Conservation (phyloP, 306 rosid genomes). For the Rosa lucieae region DNA sequence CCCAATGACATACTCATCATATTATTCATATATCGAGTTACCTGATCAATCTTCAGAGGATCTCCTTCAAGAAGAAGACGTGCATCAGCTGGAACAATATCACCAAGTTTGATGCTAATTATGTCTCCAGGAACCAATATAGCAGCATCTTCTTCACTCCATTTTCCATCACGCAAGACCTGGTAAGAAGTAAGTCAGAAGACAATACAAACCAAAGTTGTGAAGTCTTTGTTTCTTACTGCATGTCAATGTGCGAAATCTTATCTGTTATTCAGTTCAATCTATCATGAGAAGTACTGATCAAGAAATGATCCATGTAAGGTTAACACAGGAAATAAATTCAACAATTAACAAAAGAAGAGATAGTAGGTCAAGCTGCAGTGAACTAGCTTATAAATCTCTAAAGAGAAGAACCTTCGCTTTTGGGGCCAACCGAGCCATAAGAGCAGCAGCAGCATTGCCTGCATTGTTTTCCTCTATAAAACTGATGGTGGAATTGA, state of each 20-base stretch:
- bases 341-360: neutral
- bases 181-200: slow-evolving; percentile 8
- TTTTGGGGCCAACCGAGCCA: slow-evolving; percentile 65
- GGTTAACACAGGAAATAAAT: too few relatives aligned
- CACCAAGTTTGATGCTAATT: slow-evolving; percentile 75
- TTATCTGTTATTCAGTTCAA: neutral
- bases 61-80: slow-evolving; percentile 81
- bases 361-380: neutral
- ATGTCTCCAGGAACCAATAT: slow-evolving; percentile 81
- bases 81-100: slow-evolving; percentile 74
- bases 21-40: slow-evolving; percentile 6
- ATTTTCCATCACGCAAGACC: slow-evolving; percentile 69
- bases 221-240: neutral
- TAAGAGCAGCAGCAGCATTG: slow-evolving; percentile 75
- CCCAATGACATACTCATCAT: neutral
- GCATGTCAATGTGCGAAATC: neutral
- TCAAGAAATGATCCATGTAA: neutral
- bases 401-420: slow-evolving; percentile 50
- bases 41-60: slow-evolving; percentile 81
- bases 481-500: slow-evolving; percentile 77
- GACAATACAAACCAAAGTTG: neutral
- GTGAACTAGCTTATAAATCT: slow-evolving; percentile 7
- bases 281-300: neutral
- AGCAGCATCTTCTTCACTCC: slow-evolving; percentile 76
- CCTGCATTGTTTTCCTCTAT: slow-evolving; percentile 84